Base-by-base conservation (phyloP, 164 flowering plant genomes). In the Chimonanthus salicifolius region DNA sequence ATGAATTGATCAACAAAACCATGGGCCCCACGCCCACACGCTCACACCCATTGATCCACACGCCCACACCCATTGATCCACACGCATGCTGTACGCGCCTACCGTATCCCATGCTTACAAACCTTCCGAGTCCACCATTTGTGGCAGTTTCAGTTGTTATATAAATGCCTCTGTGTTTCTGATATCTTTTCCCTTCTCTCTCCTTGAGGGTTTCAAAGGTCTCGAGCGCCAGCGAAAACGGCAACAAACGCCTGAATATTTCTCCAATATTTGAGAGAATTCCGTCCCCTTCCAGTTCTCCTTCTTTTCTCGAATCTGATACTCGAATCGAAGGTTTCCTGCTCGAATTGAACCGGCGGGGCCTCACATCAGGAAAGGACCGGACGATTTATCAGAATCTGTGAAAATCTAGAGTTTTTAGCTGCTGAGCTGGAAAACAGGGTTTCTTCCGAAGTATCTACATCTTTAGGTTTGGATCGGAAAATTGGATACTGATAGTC, bases 321-420 rank as follows among this genome's bases (percentile, higher is more conserved):
- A 20, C 18, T 44, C 50, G 70, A 64, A 58, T 49, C 64, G 62
- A 20, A 50, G 58, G 66, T 45, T 66, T 47, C 44, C 49, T 20
- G 48, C 58, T 72, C 72, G 72, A 15, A 67, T 62, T 49, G n/a
- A 16, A 11, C 67, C 47, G 16, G 21, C 21, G 71, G 60, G 62
- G 62, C 72, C n/a, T 68, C 68, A 68, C 46, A 60, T 63, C 50
- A 62, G 72, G 45, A 47, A 20, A 64, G 49, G 15, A 67, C 47
- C 18, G 16, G 21, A 6, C 18, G 33, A 7, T 10, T 48, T 64
- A 18, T 13, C 51, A 5, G 50, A 65, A 60, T 48, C 48, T 10
- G 18, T 46, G 63, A 71, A 65, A 79, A 82, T 79, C 80, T 67
- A 62, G 76, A 68, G 54, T 75, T 69, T 18, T 8, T 64, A 33